Evolutionary conservation across 768 basidiomycete genomes (phyloP).

Genomic region (Boletus sp.): DNA sequence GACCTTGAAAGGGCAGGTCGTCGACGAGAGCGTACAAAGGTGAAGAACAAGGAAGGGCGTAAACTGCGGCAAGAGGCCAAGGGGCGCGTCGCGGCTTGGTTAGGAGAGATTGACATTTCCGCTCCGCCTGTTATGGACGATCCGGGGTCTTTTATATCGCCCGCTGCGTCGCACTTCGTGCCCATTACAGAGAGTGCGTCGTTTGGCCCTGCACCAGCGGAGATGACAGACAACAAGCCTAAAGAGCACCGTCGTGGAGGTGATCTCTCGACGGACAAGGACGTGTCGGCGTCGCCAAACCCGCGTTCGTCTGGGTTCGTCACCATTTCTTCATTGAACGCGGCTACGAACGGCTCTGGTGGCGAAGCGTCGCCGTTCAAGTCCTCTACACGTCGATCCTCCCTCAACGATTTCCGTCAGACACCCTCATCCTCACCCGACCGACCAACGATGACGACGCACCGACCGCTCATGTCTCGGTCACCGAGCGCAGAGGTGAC

Average conservation of each 20-base stretch:
- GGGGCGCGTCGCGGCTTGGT: slow-evolving; percentile 75
- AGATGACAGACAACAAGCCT: slow-evolving; percentile 3
- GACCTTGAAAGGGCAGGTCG: slow-evolving; percentile 24
- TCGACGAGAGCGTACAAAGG: slow-evolving; percentile 26
- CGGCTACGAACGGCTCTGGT: not conserved
- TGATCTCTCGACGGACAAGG: slow-evolving; percentile 9
- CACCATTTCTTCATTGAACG: slow-evolving; percentile 54
- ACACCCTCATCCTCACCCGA: not conserved
- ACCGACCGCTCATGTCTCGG: slow-evolving; percentile 1
- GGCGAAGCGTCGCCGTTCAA: slow-evolving; percentile 7
- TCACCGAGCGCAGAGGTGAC: slow-evolving; percentile 17
- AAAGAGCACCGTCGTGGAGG: slow-evolving; percentile 4
- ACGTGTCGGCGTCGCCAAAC: slow-evolving; percentile 47
- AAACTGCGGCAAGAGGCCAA: slow-evolving; percentile 49
- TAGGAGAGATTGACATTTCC: slow-evolving; percentile 62
- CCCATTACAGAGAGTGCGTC: slow-evolving; percentile 24
- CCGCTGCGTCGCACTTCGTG: slow-evolving; percentile 26
- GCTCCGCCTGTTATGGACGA: slow-evolving; percentile 46
- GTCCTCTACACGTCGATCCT: slow-evolving; percentile 18
- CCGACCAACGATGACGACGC: not conserved
- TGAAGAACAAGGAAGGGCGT: slow-evolving; percentile 37
- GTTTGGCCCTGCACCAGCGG: slow-evolving; percentile 11
- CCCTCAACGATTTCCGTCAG: slow-evolving; percentile 20
- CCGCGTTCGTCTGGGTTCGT: slow-evolving; percentile 77
- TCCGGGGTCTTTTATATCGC: slow-evolving; percentile 32